Evolutionary conservation across 371 early-diverging fungal genomes (phyloP).

Genomic region (Thermomucor indicae-seudaticae): DNA sequence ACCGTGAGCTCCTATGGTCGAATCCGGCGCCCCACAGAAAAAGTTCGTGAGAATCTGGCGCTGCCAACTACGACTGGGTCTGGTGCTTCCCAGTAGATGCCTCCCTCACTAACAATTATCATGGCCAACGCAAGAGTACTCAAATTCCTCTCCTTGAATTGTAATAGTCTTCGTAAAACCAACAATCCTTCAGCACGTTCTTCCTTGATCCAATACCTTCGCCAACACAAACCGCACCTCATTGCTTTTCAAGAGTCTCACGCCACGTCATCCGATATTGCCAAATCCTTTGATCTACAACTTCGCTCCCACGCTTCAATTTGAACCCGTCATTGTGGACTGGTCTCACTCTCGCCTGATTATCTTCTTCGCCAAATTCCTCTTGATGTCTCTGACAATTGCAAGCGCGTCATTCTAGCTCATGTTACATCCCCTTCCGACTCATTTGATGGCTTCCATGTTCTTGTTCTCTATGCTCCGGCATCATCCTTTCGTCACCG

Average conservation of each 20-base stretch:
- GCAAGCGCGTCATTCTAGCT: background rate
- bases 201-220: background rate
- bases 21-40: background rate
- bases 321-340: conserved; percentile 3
- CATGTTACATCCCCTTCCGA: background rate
- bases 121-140: background rate
- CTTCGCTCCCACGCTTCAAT: background rate
- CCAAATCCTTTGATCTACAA: background rate
- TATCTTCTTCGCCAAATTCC: background rate
- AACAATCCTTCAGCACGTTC: background rate
- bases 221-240: background rate
- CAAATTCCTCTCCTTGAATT: conserved; percentile 2
- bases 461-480: conserved; percentile 4
- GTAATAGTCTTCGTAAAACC: conserved; percentile 2
- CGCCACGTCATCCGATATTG: background rate
- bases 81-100: background rate
- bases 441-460: background rate
- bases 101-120: background rate
- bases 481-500: background rate
- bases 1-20: background rate
- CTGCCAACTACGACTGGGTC: background rate
- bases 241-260: conserved; percentile 4
- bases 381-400: background rate
- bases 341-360: background rate
- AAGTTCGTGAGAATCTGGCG: background rate